Evolutionary conservation across 805 yeast genomes (phyloP).

Genomic region (Citeromyces matritensis): DNA sequence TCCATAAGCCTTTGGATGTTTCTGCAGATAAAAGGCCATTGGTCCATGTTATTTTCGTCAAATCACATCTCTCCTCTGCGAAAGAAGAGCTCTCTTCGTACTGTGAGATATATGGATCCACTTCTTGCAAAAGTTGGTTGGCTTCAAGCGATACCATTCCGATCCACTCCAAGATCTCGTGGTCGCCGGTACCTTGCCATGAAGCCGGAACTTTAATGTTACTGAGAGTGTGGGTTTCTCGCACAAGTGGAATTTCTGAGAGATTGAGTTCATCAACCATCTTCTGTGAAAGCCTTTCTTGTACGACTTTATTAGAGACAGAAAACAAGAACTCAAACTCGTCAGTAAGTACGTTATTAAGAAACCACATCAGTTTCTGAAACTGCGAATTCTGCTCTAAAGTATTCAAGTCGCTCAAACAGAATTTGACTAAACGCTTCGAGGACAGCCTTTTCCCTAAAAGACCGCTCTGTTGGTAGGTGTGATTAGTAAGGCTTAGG

Average conservation of each 20-base stretch:
- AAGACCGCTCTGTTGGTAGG: conserved; percentile 17
- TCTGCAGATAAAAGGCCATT: conserved; percentile 8
- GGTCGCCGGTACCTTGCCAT: conserved; percentile 9
- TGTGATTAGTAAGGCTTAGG: conserved; percentile 13
- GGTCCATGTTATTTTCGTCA: conserved; percentile 5
- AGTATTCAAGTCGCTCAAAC: conserved; percentile 7
- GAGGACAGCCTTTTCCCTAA: conserved; percentile 12
- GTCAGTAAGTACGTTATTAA: conserved; percentile 8
- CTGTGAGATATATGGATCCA: conserved; percentile 11
- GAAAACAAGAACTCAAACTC: conserved; percentile 1
- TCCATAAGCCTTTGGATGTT: not conserved
- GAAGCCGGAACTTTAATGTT: conserved; percentile 6
- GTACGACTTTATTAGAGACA: not conserved
- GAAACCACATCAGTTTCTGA: too few relatives aligned
- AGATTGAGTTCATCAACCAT: not conserved
- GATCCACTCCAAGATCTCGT: conserved; percentile 14
- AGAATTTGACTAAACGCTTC: conserved; percentile 2
- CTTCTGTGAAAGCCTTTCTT: not conserved
- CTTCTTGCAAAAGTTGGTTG: conserved; percentile 8
- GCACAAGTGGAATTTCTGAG: not conserved
- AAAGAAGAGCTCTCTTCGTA: conserved; percentile 7
- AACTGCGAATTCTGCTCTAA: conserved; percentile 9
- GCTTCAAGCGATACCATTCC: conserved; percentile 12
- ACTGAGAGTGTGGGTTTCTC: conserved; percentile 3
- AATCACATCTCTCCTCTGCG: conserved; percentile 1